Conservation (phyloP, 805 yeast genomes). For the Nakazawaea laoshanensis region DNA sequence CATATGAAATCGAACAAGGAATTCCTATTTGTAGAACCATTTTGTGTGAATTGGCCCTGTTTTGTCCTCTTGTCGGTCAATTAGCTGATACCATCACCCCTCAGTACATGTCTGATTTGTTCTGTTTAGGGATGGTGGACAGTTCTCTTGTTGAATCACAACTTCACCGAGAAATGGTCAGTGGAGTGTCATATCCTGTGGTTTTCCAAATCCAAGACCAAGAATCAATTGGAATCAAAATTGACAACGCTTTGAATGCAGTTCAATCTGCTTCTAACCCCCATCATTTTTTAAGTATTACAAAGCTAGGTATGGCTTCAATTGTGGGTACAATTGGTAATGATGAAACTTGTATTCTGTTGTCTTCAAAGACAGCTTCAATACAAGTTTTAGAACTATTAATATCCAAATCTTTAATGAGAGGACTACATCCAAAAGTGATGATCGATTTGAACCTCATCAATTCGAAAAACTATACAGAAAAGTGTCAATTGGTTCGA, state of each 20-base stretch:
- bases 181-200: constrained; percentile 41
- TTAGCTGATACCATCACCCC: constrained; percentile 41
- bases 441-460: constrained; percentile 23
- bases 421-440: constrained; percentile 8
- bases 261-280: constrained; percentile 32
- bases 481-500: constrained; percentile 11
- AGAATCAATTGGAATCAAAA: constrained; percentile 13
- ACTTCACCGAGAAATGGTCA: constrained; percentile 40
- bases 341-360: constrained; percentile 36
- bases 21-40: constrained; percentile 31
- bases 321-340: constrained; percentile 43
- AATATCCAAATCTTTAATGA: constrained; percentile 12
- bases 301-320: constrained; percentile 39
- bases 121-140: constrained; percentile 33
- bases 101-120: constrained; percentile 40
- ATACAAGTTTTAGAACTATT: constrained; percentile 7
- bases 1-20: constrained; percentile 28
- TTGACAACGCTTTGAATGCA: constrained; percentile 34
- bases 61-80: constrained; percentile 36
- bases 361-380: constrained; percentile 18
- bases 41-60: constrained; percentile 29
- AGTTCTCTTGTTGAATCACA: constrained; percentile 38
- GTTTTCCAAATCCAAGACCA: constrained; percentile 26
- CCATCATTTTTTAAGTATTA: constrained; percentile 40
- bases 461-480: constrained; percentile 12